Percentiles rank a stretch among this genome's conserved stretches.
Evolutionary conservation across 78 protist genomes (phyloP).

Genomic region (Anaeramoeba flamelloides): DNA sequence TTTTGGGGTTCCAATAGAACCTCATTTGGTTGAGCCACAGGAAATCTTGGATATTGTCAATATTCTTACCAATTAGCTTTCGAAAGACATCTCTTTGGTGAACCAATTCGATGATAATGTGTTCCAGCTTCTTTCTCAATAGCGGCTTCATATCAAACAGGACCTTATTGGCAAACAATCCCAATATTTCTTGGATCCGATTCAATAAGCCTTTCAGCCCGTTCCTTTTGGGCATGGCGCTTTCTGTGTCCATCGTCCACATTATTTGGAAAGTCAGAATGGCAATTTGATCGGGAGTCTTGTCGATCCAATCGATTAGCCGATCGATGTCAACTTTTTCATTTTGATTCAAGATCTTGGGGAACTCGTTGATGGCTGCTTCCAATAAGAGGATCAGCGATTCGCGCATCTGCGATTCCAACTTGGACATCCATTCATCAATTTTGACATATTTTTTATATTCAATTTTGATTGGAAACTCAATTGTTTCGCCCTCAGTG

Average conservation of each 20-base stretch:
- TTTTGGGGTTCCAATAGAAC: conserved; percentile 39
- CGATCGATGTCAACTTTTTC: no score
- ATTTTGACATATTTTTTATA: conserved; percentile 25
- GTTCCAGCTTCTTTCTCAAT: conserved; percentile 37
- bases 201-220: no score
- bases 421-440: conserved; percentile 53
- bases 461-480: conserved; percentile 33
- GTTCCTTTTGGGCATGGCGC: conserved; percentile 28
- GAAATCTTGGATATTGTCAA: conserved; percentile 19
- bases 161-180: no score
- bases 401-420: conserved; percentile 49
- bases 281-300: conserved; percentile 46
- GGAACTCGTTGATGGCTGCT: no score
- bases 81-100: conserved; percentile 65
- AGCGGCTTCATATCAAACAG: conserved; percentile 23
- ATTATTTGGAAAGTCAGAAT: conserved; percentile 49
- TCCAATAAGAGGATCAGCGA: no score
- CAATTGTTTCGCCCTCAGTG: conserved; percentile 63
- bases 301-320: no score
- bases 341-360: no score
- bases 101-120: conserved; percentile 70
- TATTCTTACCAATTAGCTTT: conserved; percentile 4
- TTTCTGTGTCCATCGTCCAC: conserved; percentile 54
- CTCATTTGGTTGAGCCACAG: conserved; percentile 61
- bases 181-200: no score